phyloP scores from a whole-genome alignment of 1,284 basidiomycete species.

The Anthracocystis setariae region DNA sequence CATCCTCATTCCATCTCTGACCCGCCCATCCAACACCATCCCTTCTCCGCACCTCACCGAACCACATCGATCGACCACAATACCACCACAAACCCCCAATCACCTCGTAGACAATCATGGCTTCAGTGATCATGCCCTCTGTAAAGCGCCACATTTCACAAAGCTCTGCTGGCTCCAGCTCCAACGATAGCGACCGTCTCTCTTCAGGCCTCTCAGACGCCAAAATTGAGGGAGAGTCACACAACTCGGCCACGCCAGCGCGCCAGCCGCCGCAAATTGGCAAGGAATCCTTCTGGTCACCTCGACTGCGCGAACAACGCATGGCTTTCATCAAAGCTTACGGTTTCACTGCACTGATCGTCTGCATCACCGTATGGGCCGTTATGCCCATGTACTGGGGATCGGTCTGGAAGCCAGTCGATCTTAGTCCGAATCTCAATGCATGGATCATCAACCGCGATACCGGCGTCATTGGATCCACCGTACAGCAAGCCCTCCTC shows the following conservation, averaged over 20 bases:
- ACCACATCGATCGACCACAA: neutral
- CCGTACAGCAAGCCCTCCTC: slow-evolving; percentile 43
- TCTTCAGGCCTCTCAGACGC: neutral
- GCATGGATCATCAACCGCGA: slow-evolving; percentile 63
- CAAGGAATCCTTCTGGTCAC: slow-evolving; percentile 51
- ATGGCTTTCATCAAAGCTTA: slow-evolving; percentile 46
- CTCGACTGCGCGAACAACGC: slow-evolving; percentile 32
- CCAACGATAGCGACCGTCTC: slow-evolving; percentile 4
- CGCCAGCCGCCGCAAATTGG: slow-evolving; percentile 34
- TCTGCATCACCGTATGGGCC: slow-evolving; percentile 51
- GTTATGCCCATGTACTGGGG: slow-evolving; percentile 62
- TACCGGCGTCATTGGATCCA: slow-evolving; percentile 47
- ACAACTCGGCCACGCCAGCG: slow-evolving; percentile 18
- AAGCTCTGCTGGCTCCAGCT: slow-evolving; percentile 13
- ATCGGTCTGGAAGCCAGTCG: slow-evolving; percentile 50
- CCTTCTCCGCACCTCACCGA: too few relatives aligned
- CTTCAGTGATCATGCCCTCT: slow-evolving; percentile 9
- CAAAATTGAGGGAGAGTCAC: slow-evolving; percentile 5
- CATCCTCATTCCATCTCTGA: too few relatives aligned
- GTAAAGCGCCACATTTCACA: slow-evolving; percentile 5
- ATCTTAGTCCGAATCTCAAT: slow-evolving; percentile 46
- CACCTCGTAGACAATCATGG: too few relatives aligned
- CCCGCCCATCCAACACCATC: too few relatives aligned
- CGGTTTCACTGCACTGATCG: slow-evolving; percentile 23
- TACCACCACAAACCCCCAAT: neutral